phyloP scores from a whole-genome alignment of 129 eudicot species.

The Tagetes erecta region DNA sequence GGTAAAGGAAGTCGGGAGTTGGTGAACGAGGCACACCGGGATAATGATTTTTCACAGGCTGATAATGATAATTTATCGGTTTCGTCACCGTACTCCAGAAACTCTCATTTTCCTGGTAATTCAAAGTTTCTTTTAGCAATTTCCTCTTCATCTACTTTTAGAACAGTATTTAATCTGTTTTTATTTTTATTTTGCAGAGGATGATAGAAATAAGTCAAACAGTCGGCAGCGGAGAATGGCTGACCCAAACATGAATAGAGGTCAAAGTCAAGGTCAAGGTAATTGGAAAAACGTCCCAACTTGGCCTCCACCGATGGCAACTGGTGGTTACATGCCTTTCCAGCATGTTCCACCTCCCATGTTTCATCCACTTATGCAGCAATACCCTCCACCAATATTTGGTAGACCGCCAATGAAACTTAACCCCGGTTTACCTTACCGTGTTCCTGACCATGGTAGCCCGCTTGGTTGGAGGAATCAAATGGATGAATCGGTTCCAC shows the following conservation, averaged over 20 bases:
- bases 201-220: slow-evolving; percentile 63
- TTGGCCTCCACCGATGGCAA: slow-evolving; percentile 83
- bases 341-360: slow-evolving; percentile 87
- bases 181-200: slow-evolving; percentile 57
- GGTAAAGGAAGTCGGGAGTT: slow-evolving; percentile 65
- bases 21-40: slow-evolving; percentile 35
- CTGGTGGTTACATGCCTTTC: slow-evolving; percentile 86
- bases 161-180: slow-evolving; percentile 55
- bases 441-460: slow-evolving; percentile 70
- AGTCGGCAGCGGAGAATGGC: slow-evolving; percentile 68
- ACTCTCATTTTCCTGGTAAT: slow-evolving; percentile 52
- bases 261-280: slow-evolving; percentile 55
- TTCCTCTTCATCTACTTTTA: slow-evolving; percentile 41
- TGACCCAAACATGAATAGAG: slow-evolving; percentile 67
- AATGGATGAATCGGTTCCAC: slow-evolving; percentile 59
- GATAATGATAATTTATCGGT: slow-evolving; percentile 69
- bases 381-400: slow-evolving; percentile 72
- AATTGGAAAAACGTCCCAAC: slow-evolving; percentile 82
- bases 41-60: slow-evolving; percentile 55
- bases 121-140: slow-evolving; percentile 50
- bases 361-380: slow-evolving; percentile 80
- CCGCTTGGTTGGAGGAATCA: slow-evolving; percentile 69
- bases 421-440: slow-evolving; percentile 72
- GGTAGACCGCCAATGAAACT: slow-evolving; percentile 87
- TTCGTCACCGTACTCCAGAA: slow-evolving; percentile 65